A percentile compares a stretch with the other conserved stretches of the same genome.
These are phyloP conservation scores for Cucurbitaria berberidis DNA, from an alignment of 2,329 filamentous ascomycete species.

Conservation along the genomic window DNA sequence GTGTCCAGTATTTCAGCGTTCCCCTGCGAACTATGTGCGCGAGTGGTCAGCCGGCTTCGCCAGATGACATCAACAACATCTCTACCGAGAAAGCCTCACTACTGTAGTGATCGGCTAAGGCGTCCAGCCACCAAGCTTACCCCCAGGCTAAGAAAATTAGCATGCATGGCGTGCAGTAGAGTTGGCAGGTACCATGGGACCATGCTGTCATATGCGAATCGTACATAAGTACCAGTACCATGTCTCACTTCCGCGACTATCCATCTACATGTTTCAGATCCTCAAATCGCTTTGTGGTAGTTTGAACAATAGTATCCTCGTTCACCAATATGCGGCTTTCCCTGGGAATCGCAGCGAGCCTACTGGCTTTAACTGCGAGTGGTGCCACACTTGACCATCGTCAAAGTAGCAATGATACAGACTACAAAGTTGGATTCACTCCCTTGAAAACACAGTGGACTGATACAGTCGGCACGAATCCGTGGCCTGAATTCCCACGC, in stretches of 20 bases:
- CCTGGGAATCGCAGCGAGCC: constrained; percentile 12
- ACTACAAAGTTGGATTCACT: constrained; percentile 37
- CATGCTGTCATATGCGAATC: constrained; percentile 18
- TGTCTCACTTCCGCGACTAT: not conserved
- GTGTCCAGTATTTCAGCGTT: not conserved
- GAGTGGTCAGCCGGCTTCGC: constrained; percentile 15
- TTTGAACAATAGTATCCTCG: not conserved
- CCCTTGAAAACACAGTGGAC: constrained; percentile 58
- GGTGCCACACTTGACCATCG: constrained; percentile 16
- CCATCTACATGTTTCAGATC: not conserved
- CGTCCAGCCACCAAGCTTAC: constrained; percentile 30
- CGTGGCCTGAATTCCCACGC: constrained; percentile 65
- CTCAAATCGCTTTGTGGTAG: not conserved
- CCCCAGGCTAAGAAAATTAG: constrained; percentile 23
- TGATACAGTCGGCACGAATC: constrained; percentile 57
- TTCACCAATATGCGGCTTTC: constrained; percentile 26
- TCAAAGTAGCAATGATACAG: constrained; percentile 41
- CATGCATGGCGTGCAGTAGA: constrained; percentile 19
- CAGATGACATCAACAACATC: constrained; percentile 10
- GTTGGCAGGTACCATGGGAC: constrained; percentile 20
- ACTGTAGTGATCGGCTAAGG: constrained; percentile 31
- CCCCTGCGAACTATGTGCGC: constrained; percentile 1
- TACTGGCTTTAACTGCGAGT: constrained; percentile 16
- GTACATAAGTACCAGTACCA: constrained; percentile 30
- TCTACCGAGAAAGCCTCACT: constrained; percentile 2